Percentiles rank a stretch among this genome's conserved stretches.
phyloP scores from a whole-genome alignment of 805 yeast species.

The Monosporozyma aquatica region DNA sequence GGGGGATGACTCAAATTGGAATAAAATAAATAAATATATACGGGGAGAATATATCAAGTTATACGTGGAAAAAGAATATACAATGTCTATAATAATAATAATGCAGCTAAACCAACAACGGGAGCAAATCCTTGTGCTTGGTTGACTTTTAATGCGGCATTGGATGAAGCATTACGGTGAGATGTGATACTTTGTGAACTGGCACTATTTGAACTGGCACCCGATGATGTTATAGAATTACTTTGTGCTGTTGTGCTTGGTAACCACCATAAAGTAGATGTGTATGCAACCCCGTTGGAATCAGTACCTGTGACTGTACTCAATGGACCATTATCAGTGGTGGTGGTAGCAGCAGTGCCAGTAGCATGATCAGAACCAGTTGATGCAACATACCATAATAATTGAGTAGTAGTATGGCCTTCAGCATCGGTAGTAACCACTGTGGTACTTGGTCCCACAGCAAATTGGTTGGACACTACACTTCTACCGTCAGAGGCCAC shows the following conservation, averaged over 20 bases:
- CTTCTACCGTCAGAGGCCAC: constrained; percentile 2
- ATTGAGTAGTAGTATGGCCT: constrained; percentile 15
- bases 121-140: constrained; percentile 6
- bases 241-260: constrained; percentile 13
- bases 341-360: constrained; percentile 2
- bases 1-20: not conserved
- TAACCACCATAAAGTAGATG: constrained; percentile 28
- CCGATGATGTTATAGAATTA: too few species aligned
- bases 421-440: constrained; percentile 16
- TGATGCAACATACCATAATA: constrained; percentile 12
- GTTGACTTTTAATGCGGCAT: constrained; percentile 10
- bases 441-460: constrained; percentile 14
- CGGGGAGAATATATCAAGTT: not conserved
- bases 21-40: too few species aligned
- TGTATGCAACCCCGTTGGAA: constrained; percentile 17
- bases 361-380: not conserved
- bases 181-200: not conserved
- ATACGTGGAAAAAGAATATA: too few species aligned
- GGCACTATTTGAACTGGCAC: not conserved
- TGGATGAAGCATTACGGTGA: not conserved
- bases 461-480: constrained; percentile 4
- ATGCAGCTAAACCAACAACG: constrained; percentile 6
- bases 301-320: constrained; percentile 16
- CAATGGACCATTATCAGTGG: constrained; percentile 13
- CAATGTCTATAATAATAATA: constrained; percentile 8